Evolutionary conservation across 2,329 filamentous ascomycete genomes (phyloP).

Genomic region (Cytospora piceae): DNA sequence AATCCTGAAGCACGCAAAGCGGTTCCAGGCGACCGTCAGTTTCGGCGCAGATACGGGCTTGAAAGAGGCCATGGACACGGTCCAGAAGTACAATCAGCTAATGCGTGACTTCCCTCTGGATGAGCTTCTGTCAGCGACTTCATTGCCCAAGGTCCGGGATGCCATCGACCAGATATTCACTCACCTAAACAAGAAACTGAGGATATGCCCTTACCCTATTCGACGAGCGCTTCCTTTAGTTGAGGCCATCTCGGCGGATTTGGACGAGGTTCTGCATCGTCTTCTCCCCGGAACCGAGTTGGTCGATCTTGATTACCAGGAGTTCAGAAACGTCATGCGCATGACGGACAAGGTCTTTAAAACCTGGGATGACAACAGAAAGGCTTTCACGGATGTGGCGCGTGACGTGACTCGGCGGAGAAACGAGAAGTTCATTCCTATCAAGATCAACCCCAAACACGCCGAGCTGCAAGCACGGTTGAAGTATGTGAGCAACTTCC

Average conservation of each 20-base stretch:
- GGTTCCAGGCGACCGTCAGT: constrained; percentile 96
- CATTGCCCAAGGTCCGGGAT: constrained; percentile 84
- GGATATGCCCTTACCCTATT: constrained; percentile 94
- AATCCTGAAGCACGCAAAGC: constrained; percentile 94
- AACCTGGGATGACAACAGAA: constrained; percentile 93
- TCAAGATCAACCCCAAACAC: constrained; percentile 91
- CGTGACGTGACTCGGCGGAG: constrained; percentile 91
- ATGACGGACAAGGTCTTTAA: constrained; percentile 84
- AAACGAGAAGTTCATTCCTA: constrained; percentile 98
- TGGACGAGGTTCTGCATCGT: constrained; percentile 84
- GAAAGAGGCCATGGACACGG: constrained; percentile 93
- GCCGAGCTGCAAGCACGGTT: constrained; percentile 86
- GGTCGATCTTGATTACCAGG: constrained; percentile 88
- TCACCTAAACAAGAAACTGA: constrained; percentile 97
- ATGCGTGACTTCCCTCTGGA: constrained; percentile 98
- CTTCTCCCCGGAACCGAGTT: constrained; percentile 84
- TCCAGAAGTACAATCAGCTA: constrained; percentile 97
- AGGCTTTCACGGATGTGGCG: constrained; percentile 97
- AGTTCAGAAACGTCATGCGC: constrained; percentile 85
- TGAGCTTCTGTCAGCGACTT: constrained; percentile 90
- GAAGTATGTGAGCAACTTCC: constrained; percentile 92
- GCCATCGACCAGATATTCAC: constrained; percentile 87
- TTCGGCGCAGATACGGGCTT: constrained; percentile 94
- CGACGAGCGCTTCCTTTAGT: constrained; percentile 90
- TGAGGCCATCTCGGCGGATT: constrained; percentile 91